These are phyloP conservation scores for Melaleuca alternifolia DNA, from an alignment of 345 rosid species.

Conservation along the genomic window DNA sequence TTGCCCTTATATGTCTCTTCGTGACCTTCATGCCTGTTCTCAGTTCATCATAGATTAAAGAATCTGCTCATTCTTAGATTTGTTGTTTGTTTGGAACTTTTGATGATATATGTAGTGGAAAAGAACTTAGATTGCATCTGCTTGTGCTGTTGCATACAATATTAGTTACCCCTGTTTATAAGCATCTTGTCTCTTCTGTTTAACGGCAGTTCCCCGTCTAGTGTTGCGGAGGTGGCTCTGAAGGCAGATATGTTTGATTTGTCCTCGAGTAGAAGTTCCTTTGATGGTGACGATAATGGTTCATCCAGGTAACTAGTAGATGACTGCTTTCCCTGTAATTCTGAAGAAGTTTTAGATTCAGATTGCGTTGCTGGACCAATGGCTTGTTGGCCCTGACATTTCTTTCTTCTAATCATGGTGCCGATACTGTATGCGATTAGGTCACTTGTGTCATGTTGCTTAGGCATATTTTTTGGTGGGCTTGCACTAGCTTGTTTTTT, in stretches of 20 bases:
- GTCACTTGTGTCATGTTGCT: background rate
- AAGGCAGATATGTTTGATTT: constrained; percentile 59
- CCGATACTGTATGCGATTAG: background rate
- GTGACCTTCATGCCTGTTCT: background rate
- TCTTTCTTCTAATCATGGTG: background rate
- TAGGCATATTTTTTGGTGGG: background rate
- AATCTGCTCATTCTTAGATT: background rate
- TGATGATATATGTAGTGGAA: background rate
- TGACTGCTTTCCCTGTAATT: background rate
- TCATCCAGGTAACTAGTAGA: constrained; percentile 44
- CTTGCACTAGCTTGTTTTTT: background rate
- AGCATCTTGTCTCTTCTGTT: background rate
- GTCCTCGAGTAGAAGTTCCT: constrained; percentile 34
- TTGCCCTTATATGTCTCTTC: background rate
- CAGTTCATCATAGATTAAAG: background rate
- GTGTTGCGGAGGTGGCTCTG: constrained; percentile 44
- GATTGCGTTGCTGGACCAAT: background rate
- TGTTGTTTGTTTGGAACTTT: background rate
- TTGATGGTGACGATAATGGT: constrained; percentile 30
- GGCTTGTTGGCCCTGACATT: background rate
- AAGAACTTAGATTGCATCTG: background rate
- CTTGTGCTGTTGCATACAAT: background rate
- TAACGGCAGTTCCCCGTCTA: constrained; percentile 59
- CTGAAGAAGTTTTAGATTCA: background rate
- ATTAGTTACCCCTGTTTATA: background rate